phyloP scores from a whole-genome alignment of 495 filamentous ascomycete genomes.

The Lasiosphaeria ovina region DNA sequence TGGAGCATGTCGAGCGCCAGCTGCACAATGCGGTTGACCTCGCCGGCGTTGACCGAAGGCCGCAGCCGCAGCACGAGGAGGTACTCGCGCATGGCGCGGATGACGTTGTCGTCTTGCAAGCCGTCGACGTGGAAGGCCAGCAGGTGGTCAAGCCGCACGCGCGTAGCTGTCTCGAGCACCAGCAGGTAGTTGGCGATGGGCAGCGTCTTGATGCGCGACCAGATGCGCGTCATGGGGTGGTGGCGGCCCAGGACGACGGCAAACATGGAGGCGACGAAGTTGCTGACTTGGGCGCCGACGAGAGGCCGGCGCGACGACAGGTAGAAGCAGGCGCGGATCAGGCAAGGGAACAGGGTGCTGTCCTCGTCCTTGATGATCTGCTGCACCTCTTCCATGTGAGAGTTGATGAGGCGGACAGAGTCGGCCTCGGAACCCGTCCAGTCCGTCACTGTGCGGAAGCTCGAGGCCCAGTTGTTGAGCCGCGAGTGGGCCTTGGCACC shows the following conservation, averaged over 20 bases:
- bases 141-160: slow-evolving; percentile 18
- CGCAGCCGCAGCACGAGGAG: slow-evolving; percentile 14
- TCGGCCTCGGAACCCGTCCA: slow-evolving; percentile 16
- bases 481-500: slow-evolving; percentile 14
- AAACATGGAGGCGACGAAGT: slow-evolving; percentile 21
- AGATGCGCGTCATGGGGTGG: slow-evolving; percentile 20
- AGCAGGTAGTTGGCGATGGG: slow-evolving; percentile 10
- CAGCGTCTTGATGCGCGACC: slow-evolving; percentile 15
- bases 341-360: slow-evolving; percentile 13
- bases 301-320: slow-evolving; percentile 10
- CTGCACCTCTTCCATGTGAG: slow-evolving; percentile 19
- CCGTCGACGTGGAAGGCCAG: neutral
- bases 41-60: slow-evolving; percentile 2
- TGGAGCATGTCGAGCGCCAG: neutral
- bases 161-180: slow-evolving; percentile 14
- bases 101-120: slow-evolving; percentile 6
- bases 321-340: slow-evolving; percentile 17
- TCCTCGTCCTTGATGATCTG: slow-evolving; percentile 23
- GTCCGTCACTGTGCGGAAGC: slow-evolving; percentile 15
- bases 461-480: slow-evolving; percentile 20
- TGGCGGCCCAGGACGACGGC: slow-evolving; percentile 15
- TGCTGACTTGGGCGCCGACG: slow-evolving; percentile 10
- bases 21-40: slow-evolving; percentile 15
- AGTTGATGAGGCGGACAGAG: slow-evolving; percentile 21
- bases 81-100: slow-evolving; percentile 18